Percentiles rank a stretch among this genome's conserved stretches.
phyloP scores from a whole-genome alignment of 2,329 filamentous ascomycete genomes.

The Colletotrichum sp. region DNA sequence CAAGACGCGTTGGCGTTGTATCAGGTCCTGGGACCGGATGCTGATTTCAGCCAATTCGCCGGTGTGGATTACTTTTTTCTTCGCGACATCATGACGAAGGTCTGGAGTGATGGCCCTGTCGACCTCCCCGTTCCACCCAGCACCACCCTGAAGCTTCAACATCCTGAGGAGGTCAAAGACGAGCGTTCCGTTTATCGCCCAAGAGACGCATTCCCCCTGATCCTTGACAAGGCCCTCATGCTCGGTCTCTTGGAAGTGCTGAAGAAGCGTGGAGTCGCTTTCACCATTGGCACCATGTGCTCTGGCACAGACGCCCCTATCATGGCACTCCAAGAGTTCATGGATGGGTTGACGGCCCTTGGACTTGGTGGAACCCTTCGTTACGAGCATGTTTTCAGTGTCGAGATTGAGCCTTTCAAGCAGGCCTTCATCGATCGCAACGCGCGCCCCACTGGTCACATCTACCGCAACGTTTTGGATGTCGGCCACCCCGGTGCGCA shows the following conservation, averaged over 20 bases:
- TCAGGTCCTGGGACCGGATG: not conserved
- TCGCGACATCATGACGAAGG: not conserved
- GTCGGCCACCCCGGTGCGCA: conserved; percentile 42
- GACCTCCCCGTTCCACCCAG: not conserved
- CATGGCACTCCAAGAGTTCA: conserved; percentile 65
- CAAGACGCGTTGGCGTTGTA: not conserved
- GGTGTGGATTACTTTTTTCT: not conserved
- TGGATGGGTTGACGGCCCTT: conserved; percentile 40
- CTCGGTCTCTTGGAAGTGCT: conserved; percentile 28
- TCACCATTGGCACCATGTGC: conserved; percentile 73
- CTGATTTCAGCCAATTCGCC: not conserved
- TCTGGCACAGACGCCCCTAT: conserved; percentile 81
- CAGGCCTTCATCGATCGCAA: conserved; percentile 70
- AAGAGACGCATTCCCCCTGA: conserved; percentile 10
- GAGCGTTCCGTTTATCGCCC: conserved; percentile 2
- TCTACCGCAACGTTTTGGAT: conserved; percentile 67
- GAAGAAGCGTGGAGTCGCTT: conserved; percentile 28
- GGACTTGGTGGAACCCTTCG: conserved; percentile 40
- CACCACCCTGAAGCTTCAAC: not conserved
- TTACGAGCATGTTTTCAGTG: conserved; percentile 64
- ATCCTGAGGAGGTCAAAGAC: not conserved
- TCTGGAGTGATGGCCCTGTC: not conserved
- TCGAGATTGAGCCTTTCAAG: conserved; percentile 68
- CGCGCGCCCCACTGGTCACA: conserved; percentile 47
- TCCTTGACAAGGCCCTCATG: conserved; percentile 4